These are phyloP conservation scores for Themeda triandra DNA, from an alignment of 176 grass and related monocot species.

Conservation along the genomic window DNA sequence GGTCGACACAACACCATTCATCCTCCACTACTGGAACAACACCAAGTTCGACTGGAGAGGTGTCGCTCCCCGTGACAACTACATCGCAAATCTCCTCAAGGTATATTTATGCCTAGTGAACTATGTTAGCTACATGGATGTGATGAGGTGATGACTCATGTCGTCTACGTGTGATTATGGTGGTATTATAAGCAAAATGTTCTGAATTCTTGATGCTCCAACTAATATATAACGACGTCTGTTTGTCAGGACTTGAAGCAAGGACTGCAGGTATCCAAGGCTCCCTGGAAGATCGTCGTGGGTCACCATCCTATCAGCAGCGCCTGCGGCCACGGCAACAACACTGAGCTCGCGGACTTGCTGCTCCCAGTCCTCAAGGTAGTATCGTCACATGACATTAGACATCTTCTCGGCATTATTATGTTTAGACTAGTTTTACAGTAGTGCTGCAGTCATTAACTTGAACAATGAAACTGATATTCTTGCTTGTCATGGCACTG, in stretches of 20 bases:
- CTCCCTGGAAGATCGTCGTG: conserved; percentile 83
- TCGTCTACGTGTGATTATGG: not conserved
- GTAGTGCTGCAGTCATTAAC: not conserved
- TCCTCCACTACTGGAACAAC: conserved; percentile 69
- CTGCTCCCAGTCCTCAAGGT: conserved; percentile 80
- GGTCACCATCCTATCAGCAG: conserved; percentile 90
- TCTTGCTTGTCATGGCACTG: not conserved
- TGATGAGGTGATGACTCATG: not conserved
- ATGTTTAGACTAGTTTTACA: not conserved
- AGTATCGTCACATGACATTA: not conserved
- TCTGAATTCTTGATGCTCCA: not conserved
- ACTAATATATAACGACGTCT: no score
- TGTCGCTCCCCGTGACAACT: conserved; percentile 68
- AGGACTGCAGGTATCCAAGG: conserved; percentile 52
- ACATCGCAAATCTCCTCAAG: conserved; percentile 49
- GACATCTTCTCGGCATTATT: no score
- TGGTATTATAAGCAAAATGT: not conserved
- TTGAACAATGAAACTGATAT: not conserved
- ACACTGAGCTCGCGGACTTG: conserved; percentile 52
- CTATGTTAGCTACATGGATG: not conserved
- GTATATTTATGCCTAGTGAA: not conserved
- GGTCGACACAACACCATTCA: conserved; percentile 72
- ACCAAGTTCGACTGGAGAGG: conserved; percentile 82
- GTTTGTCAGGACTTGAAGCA: conserved; percentile 45
- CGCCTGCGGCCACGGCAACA: conserved; percentile 81